These are phyloP conservation scores for Dactylorhiza incarnata DNA, from an alignment of 106 monocot species.

Conservation along the genomic window DNA sequence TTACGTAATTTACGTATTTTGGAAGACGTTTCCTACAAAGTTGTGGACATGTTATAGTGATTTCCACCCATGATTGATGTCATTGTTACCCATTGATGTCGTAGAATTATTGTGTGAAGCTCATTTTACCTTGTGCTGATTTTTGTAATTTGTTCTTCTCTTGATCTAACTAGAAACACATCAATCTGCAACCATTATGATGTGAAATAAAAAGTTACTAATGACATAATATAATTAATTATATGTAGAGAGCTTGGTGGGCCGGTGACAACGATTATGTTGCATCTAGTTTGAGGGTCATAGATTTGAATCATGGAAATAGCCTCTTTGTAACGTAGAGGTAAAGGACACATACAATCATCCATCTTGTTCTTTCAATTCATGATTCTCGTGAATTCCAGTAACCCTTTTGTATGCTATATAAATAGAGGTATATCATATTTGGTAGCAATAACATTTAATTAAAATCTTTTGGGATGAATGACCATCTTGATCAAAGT, in stretches of 20 bases:
- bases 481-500: not conserved
- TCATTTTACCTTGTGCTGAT: no score
- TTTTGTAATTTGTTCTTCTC: no score
- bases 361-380: not conserved
- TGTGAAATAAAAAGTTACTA: not conserved
- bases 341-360: not conserved
- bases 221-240: not conserved
- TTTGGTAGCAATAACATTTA: not conserved
- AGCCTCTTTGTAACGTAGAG: not conserved
- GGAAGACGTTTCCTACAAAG: no score
- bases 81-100: no score
- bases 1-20: no score
- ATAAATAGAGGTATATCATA: not conserved
- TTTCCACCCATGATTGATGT: no score
- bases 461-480: no score
- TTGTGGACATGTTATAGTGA: no score
- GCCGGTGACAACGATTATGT: not conserved
- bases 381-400: not conserved
- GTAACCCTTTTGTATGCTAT: not conserved
- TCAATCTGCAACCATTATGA: not conserved
- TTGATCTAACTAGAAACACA: no score
- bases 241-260: not conserved
- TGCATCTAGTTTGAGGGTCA: not conserved
- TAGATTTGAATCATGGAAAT: not conserved
- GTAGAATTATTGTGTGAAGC: no score